Evolutionary conservation across 768 basidiomycete species (phyloP), one percentile per base, ranked within the genome.

Genomic region (Russula earlei): DNA sequence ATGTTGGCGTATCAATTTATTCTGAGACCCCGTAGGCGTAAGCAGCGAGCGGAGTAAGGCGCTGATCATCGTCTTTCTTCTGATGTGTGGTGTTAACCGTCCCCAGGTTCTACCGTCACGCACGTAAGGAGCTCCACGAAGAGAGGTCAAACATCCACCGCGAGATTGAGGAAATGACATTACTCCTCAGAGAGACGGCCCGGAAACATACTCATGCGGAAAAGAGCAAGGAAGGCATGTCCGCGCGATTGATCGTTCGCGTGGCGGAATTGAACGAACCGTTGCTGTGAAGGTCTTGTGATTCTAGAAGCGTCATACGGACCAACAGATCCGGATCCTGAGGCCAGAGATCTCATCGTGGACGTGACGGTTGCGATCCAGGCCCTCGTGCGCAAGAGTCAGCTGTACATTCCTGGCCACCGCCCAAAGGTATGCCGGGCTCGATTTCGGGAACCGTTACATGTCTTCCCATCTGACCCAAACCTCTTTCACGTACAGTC

Each of bases 281-380:
- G 9, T 52, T 41, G 24, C 10, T 49, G 58, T 55, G 54, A 61
- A 91, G 88, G 90, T 52, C 74, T 94, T 42, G 77, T 94, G 56
- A 80, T 95, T 64, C 66, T 83, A 60, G 81, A 84, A 56, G 91
- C 90, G 20, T 75, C 70, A 9, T 93, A 91, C 68, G 85, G 86
- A 17, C 78, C 74, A 52, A 72, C 74, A 9, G 72, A 77, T 55
- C 49, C 59, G 43, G 62, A 61, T 52, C 62, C 59, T 40, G 62
- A 62, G 55, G 59, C 60, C 20, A 53, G 55, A 55, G 80, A 79
- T 49, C 73, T 87, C 29, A 71, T 76, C 42, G 72, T 89, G 44
- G 84, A 93, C 67, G 90, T 94, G 38, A 90, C 86, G 4, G 73
- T 87, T 41, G 81, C 91, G 6, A 67, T 94, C 49, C 91, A 93